Percentiles rank a stretch among this genome's conserved stretches.
phyloP scores from a whole-genome alignment of 2,329 filamentous ascomycete genomes.

The Neopestalotiopsis sp. region DNA sequence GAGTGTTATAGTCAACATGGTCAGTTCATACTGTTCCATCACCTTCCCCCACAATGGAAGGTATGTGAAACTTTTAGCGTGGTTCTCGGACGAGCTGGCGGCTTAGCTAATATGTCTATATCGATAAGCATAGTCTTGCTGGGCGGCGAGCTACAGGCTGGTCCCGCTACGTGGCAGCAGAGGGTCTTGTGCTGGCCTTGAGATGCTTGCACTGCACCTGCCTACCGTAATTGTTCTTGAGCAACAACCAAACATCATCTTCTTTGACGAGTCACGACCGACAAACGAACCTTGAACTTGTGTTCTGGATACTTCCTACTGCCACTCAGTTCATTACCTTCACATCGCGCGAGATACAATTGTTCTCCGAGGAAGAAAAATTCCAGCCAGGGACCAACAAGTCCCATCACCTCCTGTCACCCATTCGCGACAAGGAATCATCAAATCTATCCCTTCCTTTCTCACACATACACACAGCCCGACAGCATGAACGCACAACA shows the following conservation, averaged over 20 bases:
- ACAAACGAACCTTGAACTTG: too few species aligned
- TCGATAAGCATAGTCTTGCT: not conserved
- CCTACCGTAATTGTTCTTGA: too few species aligned
- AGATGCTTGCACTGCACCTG: too few species aligned
- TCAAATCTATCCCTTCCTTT: not conserved
- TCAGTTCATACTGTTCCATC: not conserved
- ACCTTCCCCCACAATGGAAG: too few species aligned
- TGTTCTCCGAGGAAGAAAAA: too few species aligned
- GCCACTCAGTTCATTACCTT: too few species aligned
- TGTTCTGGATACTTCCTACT: conserved; percentile 24
- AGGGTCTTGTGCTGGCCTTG: not conserved
- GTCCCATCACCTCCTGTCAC: not conserved
- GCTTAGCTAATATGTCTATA: not conserved
- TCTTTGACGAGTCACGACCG: too few species aligned
- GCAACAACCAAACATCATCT: too few species aligned
- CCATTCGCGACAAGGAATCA: not conserved
- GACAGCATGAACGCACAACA: conserved; percentile 8
- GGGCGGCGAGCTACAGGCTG: not conserved
- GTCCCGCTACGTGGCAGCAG: conserved; percentile 2
- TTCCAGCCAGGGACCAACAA: not conserved
- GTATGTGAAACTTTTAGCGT: too few species aligned
- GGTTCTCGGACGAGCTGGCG: not conserved
- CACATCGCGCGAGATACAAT: too few species aligned
- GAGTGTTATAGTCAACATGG: not conserved
- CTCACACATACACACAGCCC: not conserved